Evolutionary conservation across 257 asterid genomes (phyloP), one percentile per base, ranked within the genome.

Genomic region (Jacaranda mimosifolia): DNA sequence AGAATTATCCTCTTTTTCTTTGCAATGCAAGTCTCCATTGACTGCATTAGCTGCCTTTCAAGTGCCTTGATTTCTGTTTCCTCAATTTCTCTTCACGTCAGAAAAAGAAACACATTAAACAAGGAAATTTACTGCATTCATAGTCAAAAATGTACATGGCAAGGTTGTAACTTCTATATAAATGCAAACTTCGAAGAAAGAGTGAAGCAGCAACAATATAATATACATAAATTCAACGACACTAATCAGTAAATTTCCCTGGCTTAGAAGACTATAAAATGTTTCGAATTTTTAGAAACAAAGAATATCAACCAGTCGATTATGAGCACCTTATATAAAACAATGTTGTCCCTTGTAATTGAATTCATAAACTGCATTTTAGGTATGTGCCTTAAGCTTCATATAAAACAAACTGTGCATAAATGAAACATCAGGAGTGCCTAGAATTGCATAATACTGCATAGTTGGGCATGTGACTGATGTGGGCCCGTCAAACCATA

Each of bases 41-140:
- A 96, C 85, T 96, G 99, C 92, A 96, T 89, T 26, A 96, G 87
- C 87, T 96, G 99, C 85, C 99, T 90, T 81, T 96, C 99, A 75
- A 93, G 83, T 46, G 89, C 90, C 85, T 89, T 96, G 84, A 96
- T 93, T 81, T 96, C 98, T 66, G 91, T 82, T 87, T 96, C 99
- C 78, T 91, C 99, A 77, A 96, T 96, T 86, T 96, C 99, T 79
- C 99, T 95, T 82, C 82, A 76, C 76, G 77, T 74, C 3, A 26
- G 19, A 13, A 72, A 79, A 43, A 26, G 60, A 18, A 26, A 68
- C 6, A 66, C 52, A 49, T 51, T 43, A 75, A 66, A 68, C 70
- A 58, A 80, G 36, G 72, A 77, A 75, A 64, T n/a, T 26, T 42
- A 49, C 49, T 67, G 78, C 43, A 19, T 46, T 15, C 63, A 62